These are phyloP conservation scores for Cochlearia excelsa DNA, from an alignment of 345 rosid species.

Conservation along the genomic window DNA sequence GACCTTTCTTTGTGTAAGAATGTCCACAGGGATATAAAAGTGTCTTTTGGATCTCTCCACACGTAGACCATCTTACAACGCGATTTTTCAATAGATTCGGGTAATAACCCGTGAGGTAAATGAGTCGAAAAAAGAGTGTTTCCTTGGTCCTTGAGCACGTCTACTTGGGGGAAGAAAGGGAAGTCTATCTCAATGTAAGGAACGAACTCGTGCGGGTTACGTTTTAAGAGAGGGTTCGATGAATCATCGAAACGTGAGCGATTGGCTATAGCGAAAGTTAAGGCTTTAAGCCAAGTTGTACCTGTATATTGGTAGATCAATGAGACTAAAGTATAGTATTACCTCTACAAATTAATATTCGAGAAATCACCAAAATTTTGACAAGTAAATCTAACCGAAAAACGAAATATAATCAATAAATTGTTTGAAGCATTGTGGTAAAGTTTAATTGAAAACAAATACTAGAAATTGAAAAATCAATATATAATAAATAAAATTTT, in stretches of 20 bases:
- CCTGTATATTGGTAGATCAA: too few relatives aligned
- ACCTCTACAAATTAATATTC: too few relatives aligned
- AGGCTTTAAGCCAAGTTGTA: slow-evolving; percentile 43
- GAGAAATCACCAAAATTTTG: too few relatives aligned
- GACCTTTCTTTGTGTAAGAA: slow-evolving; percentile 33
- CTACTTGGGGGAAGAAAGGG: slow-evolving; percentile 34
- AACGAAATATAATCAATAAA: too few relatives aligned
- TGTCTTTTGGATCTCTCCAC: slow-evolving; percentile 40
- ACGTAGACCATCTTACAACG: slow-evolving; percentile 39
- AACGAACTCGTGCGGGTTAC: slow-evolving; percentile 42
- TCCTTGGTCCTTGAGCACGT: slow-evolving; percentile 34
- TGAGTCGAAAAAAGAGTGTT: slow-evolving; percentile 39
- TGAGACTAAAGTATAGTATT: too few relatives aligned
- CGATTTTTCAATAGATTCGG: slow-evolving; percentile 25
- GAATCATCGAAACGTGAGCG: slow-evolving; percentile 26
- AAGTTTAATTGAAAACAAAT: too few relatives aligned
- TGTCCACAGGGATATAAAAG: slow-evolving; percentile 37
- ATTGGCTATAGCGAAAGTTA: slow-evolving; percentile 36
- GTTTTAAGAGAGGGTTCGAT: slow-evolving; percentile 25
- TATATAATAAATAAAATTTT: too few relatives aligned
- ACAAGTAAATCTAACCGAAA: too few relatives aligned
- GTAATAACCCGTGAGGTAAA: slow-evolving; percentile 28
- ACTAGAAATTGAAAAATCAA: too few relatives aligned
- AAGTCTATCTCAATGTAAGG: slow-evolving; percentile 39
- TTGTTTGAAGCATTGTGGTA: too few relatives aligned